Evolutionary conservation across 768 basidiomycete genomes (phyloP), one percentile per base, ranked within the genome.

Genomic region (Cyclocybe aegerita): DNA sequence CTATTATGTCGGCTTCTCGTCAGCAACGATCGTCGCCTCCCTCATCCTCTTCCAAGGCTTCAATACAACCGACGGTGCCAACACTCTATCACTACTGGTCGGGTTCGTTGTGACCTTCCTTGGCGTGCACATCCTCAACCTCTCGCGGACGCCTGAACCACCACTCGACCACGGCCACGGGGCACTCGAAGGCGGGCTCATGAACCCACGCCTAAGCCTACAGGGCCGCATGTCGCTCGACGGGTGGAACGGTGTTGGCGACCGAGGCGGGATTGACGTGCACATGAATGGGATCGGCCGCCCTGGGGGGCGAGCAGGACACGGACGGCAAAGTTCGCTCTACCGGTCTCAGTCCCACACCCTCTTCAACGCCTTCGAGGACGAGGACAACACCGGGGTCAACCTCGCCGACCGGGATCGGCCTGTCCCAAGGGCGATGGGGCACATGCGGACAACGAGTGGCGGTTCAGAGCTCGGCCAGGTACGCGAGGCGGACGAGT

Each of bases 11-110:
- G 88, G 91, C 66, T 99, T 99, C 74, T 92, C 93, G 12, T 90
- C 90, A 2, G 87, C 88, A 4, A 98, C 95, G 41, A 88, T 96
- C 63, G 76, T 97, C 38, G 93, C 97, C 0, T 97, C 93, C 53
- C 80, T 97, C 52, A 96, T 99, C 60, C 81, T 99, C 54, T 98
- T 98, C 80, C 90, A 94, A 75, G 97, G 97, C 0, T 89, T 98
- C 76, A 93, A 98, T 71, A 98, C 93, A 4, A 82, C 85, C 23
- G 85, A 83, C 52, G 85, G 81, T 9, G 79, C 81, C 16, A 90
- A 93, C 65, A 93, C 91, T 31, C 60, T 95, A 30, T 95, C 93
- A 1, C 84, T 99, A 30, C 73, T 98, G 49, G 81, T 84, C 43
- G 97, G 97, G 39, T 96, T 98, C 69, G 72, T 88, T 59, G 83